Base-by-base conservation (phyloP, 208 protist genomes). In the Wallacemonas collosoma region DNA sequence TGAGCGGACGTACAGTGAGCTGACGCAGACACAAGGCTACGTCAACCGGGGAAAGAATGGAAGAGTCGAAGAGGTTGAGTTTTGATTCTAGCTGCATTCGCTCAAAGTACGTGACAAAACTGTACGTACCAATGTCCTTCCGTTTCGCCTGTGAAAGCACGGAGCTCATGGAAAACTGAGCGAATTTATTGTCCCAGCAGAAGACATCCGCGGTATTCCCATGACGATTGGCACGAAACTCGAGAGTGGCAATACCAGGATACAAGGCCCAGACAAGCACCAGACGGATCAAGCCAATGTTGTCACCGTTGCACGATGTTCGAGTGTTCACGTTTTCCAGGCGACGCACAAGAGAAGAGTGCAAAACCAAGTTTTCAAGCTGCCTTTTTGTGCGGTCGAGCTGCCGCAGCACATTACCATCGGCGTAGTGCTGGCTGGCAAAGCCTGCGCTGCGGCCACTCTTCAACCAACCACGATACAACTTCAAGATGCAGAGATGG, bases 111-210 rank as follows among this genome's bases (percentile, higher is more conserved):
- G 86, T 77, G 38, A 94, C 72, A 80, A 94, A 97, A 3, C 73
- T 79, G 40, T 77, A 67, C 8, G 72, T 47, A 41, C 53, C 39
- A 58, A 91, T 83, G 69, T 93, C 83, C 8, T 65, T 63, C 35
- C 73, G 79, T 38, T 88, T 85, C 54, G 74, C 68, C 63, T 67
- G 76, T n/a, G 69, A 61, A 38, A 96, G 74, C 58, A 80, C 80
- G 36, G 82, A 92, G 73, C 81, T 77, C 60, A 72, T 75, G 8
- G 79, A 76, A 68, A 93, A 75, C 14, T 81, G 72, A 1, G 83
- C 80, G 11, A 80, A 60, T 66, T 93, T 93, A 80, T 92, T 91
- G 73, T 96, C 91, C 88, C 89, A 94, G 70, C 89, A 94, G 71
- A 89, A 83, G 38, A 93, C 75, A 61, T 89, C 80, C 43, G 87